A percentile compares a stretch with the other conserved stretches of the same genome.
phyloP scores from a whole-genome alignment of 2,329 filamentous ascomycete genomes.

The Pestalotiopsis sp. region DNA sequence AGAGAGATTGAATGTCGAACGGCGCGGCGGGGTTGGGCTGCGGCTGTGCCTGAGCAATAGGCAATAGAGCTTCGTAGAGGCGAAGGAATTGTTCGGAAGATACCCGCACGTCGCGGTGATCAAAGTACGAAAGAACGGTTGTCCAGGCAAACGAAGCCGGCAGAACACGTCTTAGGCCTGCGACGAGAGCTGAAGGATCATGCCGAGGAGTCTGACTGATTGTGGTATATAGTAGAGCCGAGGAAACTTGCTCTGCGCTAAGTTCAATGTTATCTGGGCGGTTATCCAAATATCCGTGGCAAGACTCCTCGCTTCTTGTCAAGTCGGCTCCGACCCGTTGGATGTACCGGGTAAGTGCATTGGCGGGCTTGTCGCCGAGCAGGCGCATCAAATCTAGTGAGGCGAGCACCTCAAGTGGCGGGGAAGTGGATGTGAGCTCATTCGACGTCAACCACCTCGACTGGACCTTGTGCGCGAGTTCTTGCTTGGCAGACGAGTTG shows the following conservation, averaged over 20 bases:
- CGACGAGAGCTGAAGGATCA: conserved; percentile 58
- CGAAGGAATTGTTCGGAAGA: conserved; percentile 79
- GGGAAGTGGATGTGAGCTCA: conserved; percentile 39
- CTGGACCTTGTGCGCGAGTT: conserved; percentile 67
- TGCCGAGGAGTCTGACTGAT: conserved; percentile 60
- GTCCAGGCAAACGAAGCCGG: conserved; percentile 69
- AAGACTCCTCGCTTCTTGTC: conserved; percentile 75
- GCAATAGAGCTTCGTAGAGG: conserved; percentile 78
- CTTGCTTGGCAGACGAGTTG: conserved; percentile 72
- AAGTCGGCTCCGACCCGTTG: conserved; percentile 75
- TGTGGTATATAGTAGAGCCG: conserved; percentile 70
- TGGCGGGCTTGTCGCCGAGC: conserved; percentile 59
- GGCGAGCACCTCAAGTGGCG: conserved; percentile 72
- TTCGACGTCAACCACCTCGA: conserved; percentile 70
- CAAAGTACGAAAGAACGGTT: conserved; percentile 77
- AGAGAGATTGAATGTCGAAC: conserved; percentile 85
- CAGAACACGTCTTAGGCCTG: conserved; percentile 64
- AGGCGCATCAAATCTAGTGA: conserved; percentile 71
- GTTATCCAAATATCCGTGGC: conserved; percentile 55
- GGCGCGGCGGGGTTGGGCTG: conserved; percentile 52
- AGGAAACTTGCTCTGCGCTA: conserved; percentile 80
- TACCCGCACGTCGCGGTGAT: conserved; percentile 75
- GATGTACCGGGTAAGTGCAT: conserved; percentile 66
- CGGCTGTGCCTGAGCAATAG: conserved; percentile 59
- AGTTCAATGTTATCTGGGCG: conserved; percentile 62